Conservation (phyloP, 2,329 filamentous ascomycete species). For the Diaporthe amygdali region DNA sequence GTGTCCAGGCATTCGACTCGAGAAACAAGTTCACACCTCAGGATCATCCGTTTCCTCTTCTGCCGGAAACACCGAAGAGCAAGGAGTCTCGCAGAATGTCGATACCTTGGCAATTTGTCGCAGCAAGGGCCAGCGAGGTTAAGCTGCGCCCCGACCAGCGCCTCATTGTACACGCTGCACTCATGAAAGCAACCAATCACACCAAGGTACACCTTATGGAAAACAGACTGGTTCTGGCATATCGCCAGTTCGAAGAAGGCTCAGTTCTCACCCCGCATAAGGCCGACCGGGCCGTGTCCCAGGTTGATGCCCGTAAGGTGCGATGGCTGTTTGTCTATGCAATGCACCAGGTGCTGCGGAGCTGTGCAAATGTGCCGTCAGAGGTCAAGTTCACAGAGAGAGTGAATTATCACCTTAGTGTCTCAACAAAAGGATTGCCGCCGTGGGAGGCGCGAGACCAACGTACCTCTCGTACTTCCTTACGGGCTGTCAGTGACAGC, state of each 20-base stretch:
- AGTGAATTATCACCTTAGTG: slow-evolving; percentile 61
- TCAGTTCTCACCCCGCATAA: slow-evolving; percentile 54
- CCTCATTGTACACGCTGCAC: slow-evolving; percentile 56
- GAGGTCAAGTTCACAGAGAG: slow-evolving; percentile 64
- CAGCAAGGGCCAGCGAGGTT: slow-evolving; percentile 29
- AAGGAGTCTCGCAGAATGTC: slow-evolving; percentile 25
- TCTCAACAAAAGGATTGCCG: slow-evolving; percentile 47
- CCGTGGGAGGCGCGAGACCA: slow-evolving; percentile 47
- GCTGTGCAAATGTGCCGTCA: slow-evolving; percentile 63
- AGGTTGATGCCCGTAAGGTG: slow-evolving; percentile 75
- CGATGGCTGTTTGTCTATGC: slow-evolving; percentile 81
- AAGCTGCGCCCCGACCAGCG: slow-evolving; percentile 54
- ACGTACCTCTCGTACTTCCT: neutral
- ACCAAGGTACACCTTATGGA: slow-evolving; percentile 40
- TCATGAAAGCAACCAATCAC: slow-evolving; percentile 57
- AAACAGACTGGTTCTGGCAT: slow-evolving; percentile 70
- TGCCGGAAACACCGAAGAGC: slow-evolving; percentile 54
- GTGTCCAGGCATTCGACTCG: slow-evolving; percentile 69
- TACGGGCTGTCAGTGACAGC: neutral
- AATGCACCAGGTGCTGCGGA: slow-evolving; percentile 73
- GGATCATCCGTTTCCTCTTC: slow-evolving; percentile 68
- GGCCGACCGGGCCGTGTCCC: slow-evolving; percentile 59
- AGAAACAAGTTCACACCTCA: slow-evolving; percentile 64
- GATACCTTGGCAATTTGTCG: slow-evolving; percentile 45
- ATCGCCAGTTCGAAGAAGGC: slow-evolving; percentile 72